A percentile compares a stretch with the other conserved stretches of the same genome.
Conservation (phyloP, 106 monocot species). For the Apostasia shenzhenica region DNA sequence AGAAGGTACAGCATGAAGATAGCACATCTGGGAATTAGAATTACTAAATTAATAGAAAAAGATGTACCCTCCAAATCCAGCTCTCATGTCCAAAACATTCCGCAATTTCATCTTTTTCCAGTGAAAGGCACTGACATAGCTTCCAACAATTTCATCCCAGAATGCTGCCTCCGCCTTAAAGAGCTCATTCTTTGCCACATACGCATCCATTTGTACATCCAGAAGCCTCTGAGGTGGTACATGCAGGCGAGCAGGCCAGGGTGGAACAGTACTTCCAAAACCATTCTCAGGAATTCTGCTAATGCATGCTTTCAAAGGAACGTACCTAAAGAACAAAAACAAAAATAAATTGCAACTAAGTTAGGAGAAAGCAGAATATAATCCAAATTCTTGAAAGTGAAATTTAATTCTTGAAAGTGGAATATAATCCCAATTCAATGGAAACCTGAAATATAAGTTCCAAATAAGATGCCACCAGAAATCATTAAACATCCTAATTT, state of each 20-base stretch:
- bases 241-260: slow-evolving; percentile 75
- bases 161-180: slow-evolving; percentile 68
- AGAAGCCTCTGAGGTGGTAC: slow-evolving; percentile 66
- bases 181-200: slow-evolving; percentile 60
- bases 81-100: slow-evolving; percentile 96
- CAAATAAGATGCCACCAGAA: neutral
- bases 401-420: too few relatives aligned
- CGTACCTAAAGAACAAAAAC: slow-evolving; percentile 44
- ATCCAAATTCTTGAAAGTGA: neutral
- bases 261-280: slow-evolving; percentile 48
- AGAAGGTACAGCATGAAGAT: too few relatives aligned
- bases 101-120: slow-evolving; percentile 63
- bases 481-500: too few relatives aligned
- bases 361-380: neutral
- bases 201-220: slow-evolving; percentile 76
- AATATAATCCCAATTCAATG: too few relatives aligned
- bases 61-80: slow-evolving; percentile 91
- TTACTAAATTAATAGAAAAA: neutral
- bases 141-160: slow-evolving; percentile 58
- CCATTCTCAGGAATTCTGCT: slow-evolving; percentile 68
- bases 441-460: too few relatives aligned
- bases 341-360: slow-evolving; percentile 1
- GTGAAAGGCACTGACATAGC: slow-evolving; percentile 42
- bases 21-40: too few relatives aligned
- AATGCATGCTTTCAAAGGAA: slow-evolving; percentile 72